Evolutionary conservation across 2,329 filamentous ascomycete species (phyloP).

Genomic region (Boeremia lycopersici): DNA sequence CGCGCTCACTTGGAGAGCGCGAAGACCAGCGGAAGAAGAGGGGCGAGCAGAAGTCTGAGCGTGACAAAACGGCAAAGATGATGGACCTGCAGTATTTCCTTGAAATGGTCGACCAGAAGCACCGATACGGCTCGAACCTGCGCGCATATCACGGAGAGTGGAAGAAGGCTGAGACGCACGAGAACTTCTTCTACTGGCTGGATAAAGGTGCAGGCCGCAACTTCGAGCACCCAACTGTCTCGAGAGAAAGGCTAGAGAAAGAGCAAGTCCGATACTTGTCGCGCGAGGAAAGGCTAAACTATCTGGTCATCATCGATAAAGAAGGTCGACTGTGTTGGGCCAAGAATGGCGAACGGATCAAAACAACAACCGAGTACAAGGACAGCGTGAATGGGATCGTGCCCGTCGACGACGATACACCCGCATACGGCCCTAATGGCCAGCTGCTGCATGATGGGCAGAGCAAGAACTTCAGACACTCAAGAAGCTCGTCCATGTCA

Average conservation of each 20-base stretch:
- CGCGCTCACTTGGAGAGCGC: conserved; percentile 42
- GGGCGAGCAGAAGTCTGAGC: conserved; percentile 60
- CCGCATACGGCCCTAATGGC: conserved; percentile 47
- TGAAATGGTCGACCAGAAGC: conserved; percentile 85
- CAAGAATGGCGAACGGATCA: conserved; percentile 78
- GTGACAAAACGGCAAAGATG: conserved; percentile 71
- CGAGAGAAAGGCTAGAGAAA: conserved; percentile 74
- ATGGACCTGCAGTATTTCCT: conserved; percentile 88
- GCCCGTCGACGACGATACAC: conserved; percentile 49
- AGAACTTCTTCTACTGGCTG: conserved; percentile 96
- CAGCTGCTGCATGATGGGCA: conserved; percentile 31
- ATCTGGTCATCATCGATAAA: conserved; percentile 76
- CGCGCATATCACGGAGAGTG: conserved; percentile 82
- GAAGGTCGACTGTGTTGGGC: conserved; percentile 84
- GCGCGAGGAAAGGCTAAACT: conserved; percentile 79
- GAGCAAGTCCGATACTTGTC: conserved; percentile 85
- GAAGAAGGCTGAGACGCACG: conserved; percentile 75
- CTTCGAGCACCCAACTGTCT: conserved; percentile 73
- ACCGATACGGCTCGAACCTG: conserved; percentile 84
- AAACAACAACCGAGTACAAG: conserved; percentile 75
- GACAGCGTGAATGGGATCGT: conserved; percentile 75
- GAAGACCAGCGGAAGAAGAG: conserved; percentile 45
- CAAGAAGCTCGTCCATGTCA: conserved; percentile 29
- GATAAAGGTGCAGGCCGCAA: conserved; percentile 78
- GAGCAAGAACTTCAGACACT: conserved; percentile 25